These are phyloP conservation scores for Lentinula aciculospora DNA, from an alignment of 768 basidiomycete species.

Conservation along the genomic window DNA sequence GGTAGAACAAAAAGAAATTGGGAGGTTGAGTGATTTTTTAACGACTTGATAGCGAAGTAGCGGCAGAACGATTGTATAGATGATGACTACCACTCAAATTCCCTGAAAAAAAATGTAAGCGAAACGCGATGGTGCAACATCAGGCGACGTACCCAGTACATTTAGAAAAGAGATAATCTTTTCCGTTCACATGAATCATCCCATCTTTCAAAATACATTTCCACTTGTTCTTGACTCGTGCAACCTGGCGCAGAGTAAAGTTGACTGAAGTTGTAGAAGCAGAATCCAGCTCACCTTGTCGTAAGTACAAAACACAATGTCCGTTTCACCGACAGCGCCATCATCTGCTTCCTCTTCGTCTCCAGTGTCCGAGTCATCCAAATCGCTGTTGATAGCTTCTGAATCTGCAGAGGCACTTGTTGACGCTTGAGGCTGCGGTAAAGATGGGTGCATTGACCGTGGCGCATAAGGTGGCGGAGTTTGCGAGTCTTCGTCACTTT, in stretches of 20 bases:
- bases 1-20: background rate
- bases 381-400: constrained; percentile 93
- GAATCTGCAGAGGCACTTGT: constrained; percentile 38
- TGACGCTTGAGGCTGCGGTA: constrained; percentile 55
- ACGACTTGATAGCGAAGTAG: background rate
- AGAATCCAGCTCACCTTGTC: constrained; percentile 70
- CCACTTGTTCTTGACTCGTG: constrained; percentile 99
- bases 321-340: constrained; percentile 66
- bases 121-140: background rate
- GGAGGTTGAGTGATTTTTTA: background rate
- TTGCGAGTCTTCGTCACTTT: constrained; percentile 56
- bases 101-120: constrained; percentile 19
- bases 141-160: constrained; percentile 76
- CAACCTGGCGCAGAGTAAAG: constrained; percentile 55
- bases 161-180: constrained; percentile 95
- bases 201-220: constrained; percentile 97
- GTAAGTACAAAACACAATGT: constrained; percentile 97
- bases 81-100: constrained; percentile 40
- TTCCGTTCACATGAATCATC: constrained; percentile 94
- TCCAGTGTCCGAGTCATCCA: constrained; percentile 92
- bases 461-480: constrained; percentile 76
- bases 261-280: no score
- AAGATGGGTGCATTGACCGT: constrained; percentile 65
- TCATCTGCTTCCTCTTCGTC: constrained; percentile 81
- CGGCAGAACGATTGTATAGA: background rate